Percentiles rank a stretch among this genome's conserved stretches.
These are phyloP conservation scores for Vachellia collinsii DNA, from an alignment of 306 rosid genomes.

Conservation along the genomic window DNA sequence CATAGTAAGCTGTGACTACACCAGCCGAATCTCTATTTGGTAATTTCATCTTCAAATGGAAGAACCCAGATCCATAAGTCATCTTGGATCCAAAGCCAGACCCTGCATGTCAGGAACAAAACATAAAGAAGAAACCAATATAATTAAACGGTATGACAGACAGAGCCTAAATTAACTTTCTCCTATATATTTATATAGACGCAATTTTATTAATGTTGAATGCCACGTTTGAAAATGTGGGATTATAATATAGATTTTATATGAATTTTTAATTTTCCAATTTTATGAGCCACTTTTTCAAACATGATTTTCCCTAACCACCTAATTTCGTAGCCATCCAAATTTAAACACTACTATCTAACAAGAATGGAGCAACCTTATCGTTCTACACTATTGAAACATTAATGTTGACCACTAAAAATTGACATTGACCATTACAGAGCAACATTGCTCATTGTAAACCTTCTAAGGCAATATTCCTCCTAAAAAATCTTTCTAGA, in stretches of 20 bases:
- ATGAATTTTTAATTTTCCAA: neutral
- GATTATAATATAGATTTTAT: neutral
- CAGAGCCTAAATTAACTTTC: neutral
- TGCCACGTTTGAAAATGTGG: neutral
- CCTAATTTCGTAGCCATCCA: neutral
- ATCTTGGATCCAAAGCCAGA: conserved; percentile 63
- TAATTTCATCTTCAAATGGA: too few relatives aligned
- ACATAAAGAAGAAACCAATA: neutral
- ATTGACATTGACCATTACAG: too few relatives aligned
- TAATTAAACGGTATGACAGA: too few relatives aligned
- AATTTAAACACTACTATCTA: neutral
- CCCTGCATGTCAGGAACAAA: conserved; percentile 29
- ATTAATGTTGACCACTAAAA: too few relatives aligned
- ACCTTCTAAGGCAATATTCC: too few relatives aligned
- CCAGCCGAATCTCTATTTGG: too few relatives aligned
- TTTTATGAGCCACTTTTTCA: neutral
- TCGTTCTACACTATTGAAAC: too few relatives aligned
- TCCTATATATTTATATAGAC: neutral
- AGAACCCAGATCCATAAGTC: too few relatives aligned
- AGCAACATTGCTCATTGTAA: too few relatives aligned
- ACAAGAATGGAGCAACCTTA: too few relatives aligned
- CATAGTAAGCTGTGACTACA: too few relatives aligned
- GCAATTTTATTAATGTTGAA: neutral
- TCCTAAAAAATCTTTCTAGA: too few relatives aligned
- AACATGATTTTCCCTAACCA: neutral